These are phyloP conservation scores for Handroanthus guayacan DNA, from an alignment of 257 asterid genomes.

Conservation along the genomic window DNA sequence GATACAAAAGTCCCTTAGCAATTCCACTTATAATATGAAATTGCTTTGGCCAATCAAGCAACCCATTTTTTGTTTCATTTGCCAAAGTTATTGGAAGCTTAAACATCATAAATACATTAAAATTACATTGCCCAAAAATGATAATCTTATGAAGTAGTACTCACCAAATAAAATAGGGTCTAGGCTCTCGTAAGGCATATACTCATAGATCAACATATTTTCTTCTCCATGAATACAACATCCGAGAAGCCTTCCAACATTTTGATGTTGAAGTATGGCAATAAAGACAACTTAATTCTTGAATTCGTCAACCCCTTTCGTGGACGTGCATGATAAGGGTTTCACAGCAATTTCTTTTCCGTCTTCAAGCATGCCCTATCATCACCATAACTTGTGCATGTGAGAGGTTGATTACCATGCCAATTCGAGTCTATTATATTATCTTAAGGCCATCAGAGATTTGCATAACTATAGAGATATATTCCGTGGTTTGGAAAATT, in stretches of 20 bases:
- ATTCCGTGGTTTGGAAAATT: too few species aligned
- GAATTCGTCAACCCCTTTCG: slow-evolving; percentile 50
- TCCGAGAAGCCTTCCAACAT: slow-evolving; percentile 50
- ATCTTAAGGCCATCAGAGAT: neutral
- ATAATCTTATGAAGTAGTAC: neutral
- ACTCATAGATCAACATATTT: neutral
- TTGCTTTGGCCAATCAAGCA: slow-evolving; percentile 2
- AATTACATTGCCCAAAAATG: too few species aligned
- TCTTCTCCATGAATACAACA: slow-evolving; percentile 46
- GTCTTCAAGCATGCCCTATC: slow-evolving; percentile 32
- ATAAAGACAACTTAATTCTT: slow-evolving; percentile 44
- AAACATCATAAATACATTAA: too few species aligned
- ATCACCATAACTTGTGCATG: neutral
- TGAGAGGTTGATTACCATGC: neutral
- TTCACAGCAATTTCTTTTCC: slow-evolving; percentile 52
- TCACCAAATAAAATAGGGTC: neutral
- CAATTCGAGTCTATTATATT: neutral
- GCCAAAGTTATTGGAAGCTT: neutral
- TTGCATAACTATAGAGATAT: too few species aligned
- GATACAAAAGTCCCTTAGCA: slow-evolving; percentile 11
- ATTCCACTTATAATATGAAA: slow-evolving; percentile 7
- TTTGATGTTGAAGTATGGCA: slow-evolving; percentile 50
- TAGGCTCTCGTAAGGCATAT: neutral
- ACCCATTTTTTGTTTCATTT: neutral
- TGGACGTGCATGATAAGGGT: slow-evolving; percentile 38